A percentile compares a stretch with the other conserved stretches of the same genome.
Conservation (phyloP, 306 rosid genomes). For the Parietaria judaica region DNA sequence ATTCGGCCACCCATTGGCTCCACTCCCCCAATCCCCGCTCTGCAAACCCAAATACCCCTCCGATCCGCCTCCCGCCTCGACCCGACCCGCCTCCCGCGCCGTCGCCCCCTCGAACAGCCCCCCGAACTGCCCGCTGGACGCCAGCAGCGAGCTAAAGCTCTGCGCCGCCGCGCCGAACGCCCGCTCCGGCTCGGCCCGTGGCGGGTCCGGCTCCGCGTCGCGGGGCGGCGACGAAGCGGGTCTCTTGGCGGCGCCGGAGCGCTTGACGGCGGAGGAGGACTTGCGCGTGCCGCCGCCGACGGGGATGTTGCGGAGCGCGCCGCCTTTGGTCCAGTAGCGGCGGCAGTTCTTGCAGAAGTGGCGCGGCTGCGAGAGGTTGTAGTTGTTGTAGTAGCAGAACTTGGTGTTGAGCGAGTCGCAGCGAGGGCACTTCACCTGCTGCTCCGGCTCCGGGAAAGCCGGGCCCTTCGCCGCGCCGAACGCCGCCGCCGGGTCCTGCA, state of each 20-base stretch:
- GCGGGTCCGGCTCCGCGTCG: slow-evolving; percentile 28
- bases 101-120: slow-evolving; percentile 51
- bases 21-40: slow-evolving; percentile 47
- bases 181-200: slow-evolving; percentile 12
- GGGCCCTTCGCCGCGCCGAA: slow-evolving; percentile 59
- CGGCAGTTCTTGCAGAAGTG: slow-evolving; percentile 90
- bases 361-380: slow-evolving; percentile 95
- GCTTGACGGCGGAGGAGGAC: slow-evolving; percentile 45
- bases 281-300: slow-evolving; percentile 86
- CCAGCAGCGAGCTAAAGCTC: slow-evolving; percentile 71
- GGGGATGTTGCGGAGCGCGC: slow-evolving; percentile 79
- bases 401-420: slow-evolving; percentile 86
- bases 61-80: slow-evolving; percentile 27
- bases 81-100: slow-evolving; percentile 38
- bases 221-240: slow-evolving; percentile 37
- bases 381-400: slow-evolving; percentile 94
- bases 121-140: slow-evolving; percentile 50
- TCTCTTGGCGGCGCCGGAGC: slow-evolving; percentile 38
- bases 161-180: slow-evolving; percentile 29
- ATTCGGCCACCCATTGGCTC: slow-evolving; percentile 68
- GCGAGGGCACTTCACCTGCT: slow-evolving; percentile 75
- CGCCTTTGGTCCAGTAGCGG: slow-evolving; percentile 96
- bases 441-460: slow-evolving; percentile 77
- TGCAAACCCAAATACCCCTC: slow-evolving; percentile 36
- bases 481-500: slow-evolving; percentile 2